These are phyloP conservation scores for Sindora glabra DNA, from an alignment of 306 rosid genomes.

Conservation along the genomic window DNA sequence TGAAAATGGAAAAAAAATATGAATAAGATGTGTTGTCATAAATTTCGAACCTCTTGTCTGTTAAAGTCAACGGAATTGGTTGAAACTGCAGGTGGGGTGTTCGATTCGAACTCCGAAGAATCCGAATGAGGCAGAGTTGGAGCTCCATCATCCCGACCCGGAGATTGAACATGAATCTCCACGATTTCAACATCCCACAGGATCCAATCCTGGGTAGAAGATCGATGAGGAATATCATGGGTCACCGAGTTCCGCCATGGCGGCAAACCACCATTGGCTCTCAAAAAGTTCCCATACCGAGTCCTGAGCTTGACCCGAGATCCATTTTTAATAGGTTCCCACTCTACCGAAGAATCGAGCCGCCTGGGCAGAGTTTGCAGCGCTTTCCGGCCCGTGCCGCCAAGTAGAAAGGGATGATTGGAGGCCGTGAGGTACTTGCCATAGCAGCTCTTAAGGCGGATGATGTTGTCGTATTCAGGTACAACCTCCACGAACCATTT, in stretches of 20 bases:
- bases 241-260: conserved; percentile 92
- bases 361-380: conserved; percentile 48
- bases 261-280: conserved; percentile 83
- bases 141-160: conserved; percentile 16
- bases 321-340: conserved; percentile 77
- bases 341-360: conserved; percentile 73
- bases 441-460: conserved; percentile 78
- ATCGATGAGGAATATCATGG: conserved; percentile 69
- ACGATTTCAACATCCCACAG: conserved; percentile 71
- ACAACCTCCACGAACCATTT: conserved; percentile 64
- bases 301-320: conserved; percentile 55
- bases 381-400: conserved; percentile 83
- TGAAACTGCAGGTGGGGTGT: conserved; percentile 31
- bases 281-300: conserved; percentile 64
- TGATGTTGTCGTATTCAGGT: conserved; percentile 34
- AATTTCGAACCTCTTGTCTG: conserved; percentile 46
- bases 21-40: no score
- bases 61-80: conserved; percentile 22
- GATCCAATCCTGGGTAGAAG: conserved; percentile 80
- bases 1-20: no score
- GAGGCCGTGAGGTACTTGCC: conserved; percentile 84
- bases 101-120: conserved; percentile 45
- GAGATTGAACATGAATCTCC: conserved; percentile 46
- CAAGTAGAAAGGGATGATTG: conserved; percentile 52
- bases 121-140: conserved; percentile 48